Evolutionary conservation across 2,329 filamentous ascomycete genomes (phyloP), one percentile per base, ranked within the genome.

Genomic region (Ophiostoma australiae): DNA sequence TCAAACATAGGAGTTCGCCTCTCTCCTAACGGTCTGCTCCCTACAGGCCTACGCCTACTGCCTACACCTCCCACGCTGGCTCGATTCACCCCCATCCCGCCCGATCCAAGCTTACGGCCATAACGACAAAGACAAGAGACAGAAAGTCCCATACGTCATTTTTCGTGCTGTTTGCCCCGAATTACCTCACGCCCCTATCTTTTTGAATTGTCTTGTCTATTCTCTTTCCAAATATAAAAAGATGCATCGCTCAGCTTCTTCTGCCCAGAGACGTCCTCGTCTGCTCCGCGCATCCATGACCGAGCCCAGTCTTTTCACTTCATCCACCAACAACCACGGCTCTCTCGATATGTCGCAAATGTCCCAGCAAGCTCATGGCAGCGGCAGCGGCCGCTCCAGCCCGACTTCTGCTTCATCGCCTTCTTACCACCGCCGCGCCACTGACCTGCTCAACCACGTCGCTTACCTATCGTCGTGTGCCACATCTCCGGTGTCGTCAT

Each of bases 241-340:
- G 69, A 75, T 73, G 70, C 74, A 72, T 4, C 55, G 66, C 72
- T 68, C 39, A 66, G 80, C 82, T 67, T 77, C 79, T 41, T 75
- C 76, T 68, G 76, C 78, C 71, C 78, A 80, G 71, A 80, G 84
- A 74, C 81, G 86, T 72, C 86, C 86, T 48, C 82, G 83, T 69
- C 80, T 88, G 61, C 80, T 87, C 63, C 81, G 86, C 72, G 84
- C 86, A 37, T 82, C 81, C 70, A 84, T 83, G 41, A 88, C 86
- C 13, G 86, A 86, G 73, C 86, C 86, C 4, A 86, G 85, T 37
- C 83, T 88, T 44, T 83, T 88, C 74, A 87, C 85, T 15, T 82
- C 85, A 15, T 66, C 63, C 2, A 39, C 63, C 15, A 65, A 7
- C 58, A 35, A 35, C 63, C 31, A 65, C 61, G 61, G 31, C 33